phyloP scores from a whole-genome alignment of 2,329 filamentous ascomycete species.

The Coniochaeta sp. region DNA sequence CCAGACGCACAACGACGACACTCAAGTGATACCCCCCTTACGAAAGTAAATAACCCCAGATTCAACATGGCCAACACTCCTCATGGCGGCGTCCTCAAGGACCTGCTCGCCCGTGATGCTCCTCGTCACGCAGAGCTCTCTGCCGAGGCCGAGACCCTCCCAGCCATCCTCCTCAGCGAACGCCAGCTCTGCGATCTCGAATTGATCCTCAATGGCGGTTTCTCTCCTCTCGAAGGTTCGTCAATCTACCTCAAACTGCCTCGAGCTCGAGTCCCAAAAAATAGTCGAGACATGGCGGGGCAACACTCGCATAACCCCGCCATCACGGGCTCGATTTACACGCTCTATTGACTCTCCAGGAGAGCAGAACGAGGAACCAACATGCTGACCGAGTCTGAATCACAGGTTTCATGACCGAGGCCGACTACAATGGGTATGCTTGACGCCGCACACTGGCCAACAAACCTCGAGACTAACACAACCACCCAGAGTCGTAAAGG shows the following conservation, averaged over 20 bases:
- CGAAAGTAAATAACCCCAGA: background rate
- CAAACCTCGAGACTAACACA: slow-evolving; percentile 18
- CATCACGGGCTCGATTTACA: slow-evolving; percentile 9
- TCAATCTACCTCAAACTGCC: slow-evolving; percentile 15
- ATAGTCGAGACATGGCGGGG: slow-evolving; percentile 13
- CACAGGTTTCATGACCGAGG: slow-evolving; percentile 90
- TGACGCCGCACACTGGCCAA: background rate
- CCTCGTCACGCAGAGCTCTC: slow-evolving; percentile 73
- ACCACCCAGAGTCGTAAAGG: slow-evolving; percentile 71
- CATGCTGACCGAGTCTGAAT: slow-evolving; percentile 6
- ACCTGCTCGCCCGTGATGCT: slow-evolving; percentile 88
- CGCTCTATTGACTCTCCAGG: background rate
- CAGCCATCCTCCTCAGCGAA: slow-evolving; percentile 79
- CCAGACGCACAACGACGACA: background rate
- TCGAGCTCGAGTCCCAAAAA: background rate
- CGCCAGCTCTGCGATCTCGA: slow-evolving; percentile 97
- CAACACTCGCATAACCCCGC: slow-evolving; percentile 15
- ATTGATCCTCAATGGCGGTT: slow-evolving; percentile 93
- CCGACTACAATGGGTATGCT: slow-evolving; percentile 85
- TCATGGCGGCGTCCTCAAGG: slow-evolving; percentile 93
- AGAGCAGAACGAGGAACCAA: background rate
- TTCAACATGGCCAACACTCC: slow-evolving; percentile 60
- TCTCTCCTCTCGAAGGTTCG: slow-evolving; percentile 92
- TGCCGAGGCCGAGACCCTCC: slow-evolving; percentile 78
- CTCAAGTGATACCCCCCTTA: too few relatives aligned